Evolutionary conservation across 805 yeast species (phyloP), one percentile per base, ranked within the genome.

Genomic region (Ogataea haglerorum): DNA sequence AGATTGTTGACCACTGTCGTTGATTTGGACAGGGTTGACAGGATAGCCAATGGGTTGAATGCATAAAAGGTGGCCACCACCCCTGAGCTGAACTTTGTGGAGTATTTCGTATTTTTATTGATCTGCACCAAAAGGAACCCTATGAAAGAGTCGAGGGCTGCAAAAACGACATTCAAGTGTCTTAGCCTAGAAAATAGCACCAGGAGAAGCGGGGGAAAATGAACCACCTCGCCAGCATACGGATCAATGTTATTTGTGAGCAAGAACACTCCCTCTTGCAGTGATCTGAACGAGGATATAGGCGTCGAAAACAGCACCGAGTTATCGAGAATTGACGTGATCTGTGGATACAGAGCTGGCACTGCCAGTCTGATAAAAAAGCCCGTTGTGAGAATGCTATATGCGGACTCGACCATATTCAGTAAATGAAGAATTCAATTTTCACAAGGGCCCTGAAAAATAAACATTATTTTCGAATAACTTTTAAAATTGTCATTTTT

Each of bases 191-290:
- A 65, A 56, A 82, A 69, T 1, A 78, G 44, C 2, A 70, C 64
- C 25, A 87, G 71, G 16, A 91, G 54, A 14, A 89, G 57, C 3
- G 96, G 96, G 3, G 95, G 80, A 52, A 88, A 95, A 61, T 88
- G 91, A 25, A 83, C 82, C 13, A 89, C 79, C 17, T 95, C 95
- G 8, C 97, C 96, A 46, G 48, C 46, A 54, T 88, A 91, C 7
- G 88, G 78, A 34, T 80, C 72, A 36, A 84, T 67, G 15, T 70
- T 71, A 51, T 80, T 73, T 3, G 68, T 58, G 40, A 77, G 63
- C 36, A 85, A 70, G 50, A 74, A 85, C 9, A 85, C 64, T 10
- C 90, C 90, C 57, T 85, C 95, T 50, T 70, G 62, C 30, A 85
- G 57, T 28, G 78, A 69, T 53, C 78, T 72, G 62, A 72, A 84